Base-by-base conservation (phyloP, 1,139 yeast species). In the Blastobotrys ciferrii region DNA sequence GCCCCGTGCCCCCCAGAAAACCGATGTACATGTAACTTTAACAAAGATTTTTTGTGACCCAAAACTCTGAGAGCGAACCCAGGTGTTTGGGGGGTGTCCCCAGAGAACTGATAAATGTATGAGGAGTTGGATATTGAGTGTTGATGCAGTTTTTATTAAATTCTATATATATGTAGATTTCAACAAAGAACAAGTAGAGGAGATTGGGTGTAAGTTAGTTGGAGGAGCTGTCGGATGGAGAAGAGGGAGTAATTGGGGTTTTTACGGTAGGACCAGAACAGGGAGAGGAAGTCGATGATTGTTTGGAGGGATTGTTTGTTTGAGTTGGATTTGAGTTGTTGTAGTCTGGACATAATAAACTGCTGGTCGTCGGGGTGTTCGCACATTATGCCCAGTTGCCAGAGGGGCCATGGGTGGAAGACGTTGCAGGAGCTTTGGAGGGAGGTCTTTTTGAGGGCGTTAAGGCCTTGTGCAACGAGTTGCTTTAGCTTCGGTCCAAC, bases 321-420 rank as follows among this genome's bases (percentile, higher is more conserved):
- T 15, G 49, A 42, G 15, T 45, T 47, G 37, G 43, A 17, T 37
- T 48, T 45, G 32, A 54, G 28, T 23, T 44, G 47, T 17, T 52
- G 48, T 31, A 58, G 49, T 23, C 57, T 42, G 19, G 51, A 38
- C 13, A 51, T 36, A 18, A 58, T 45, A 2, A 42, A 18, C 11
- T 47, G 30, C 39, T 52, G 58, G 17, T 53, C 55, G 2, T 32
- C 43, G 7, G 40, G 45, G 4, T 43, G 32, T 18, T 56, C 59
- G 19, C 53, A 49, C n/a, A 47, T 46, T 7, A 57, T 49, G 3
- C 62, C 62, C 23, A 57, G 31, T 40, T 56, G 56, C 60, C 60
- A 58, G 20, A 58, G 30, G 14, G 61, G 55, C 54, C 54, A 57
- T 1, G 54, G 41, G 31, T 52, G 47, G 9, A 48, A 15, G 7